Percentiles rank a stretch among this genome's conserved stretches.
phyloP scores from a whole-genome alignment of 495 filamentous ascomycete genomes.

The Penicillium mononematosum region DNA sequence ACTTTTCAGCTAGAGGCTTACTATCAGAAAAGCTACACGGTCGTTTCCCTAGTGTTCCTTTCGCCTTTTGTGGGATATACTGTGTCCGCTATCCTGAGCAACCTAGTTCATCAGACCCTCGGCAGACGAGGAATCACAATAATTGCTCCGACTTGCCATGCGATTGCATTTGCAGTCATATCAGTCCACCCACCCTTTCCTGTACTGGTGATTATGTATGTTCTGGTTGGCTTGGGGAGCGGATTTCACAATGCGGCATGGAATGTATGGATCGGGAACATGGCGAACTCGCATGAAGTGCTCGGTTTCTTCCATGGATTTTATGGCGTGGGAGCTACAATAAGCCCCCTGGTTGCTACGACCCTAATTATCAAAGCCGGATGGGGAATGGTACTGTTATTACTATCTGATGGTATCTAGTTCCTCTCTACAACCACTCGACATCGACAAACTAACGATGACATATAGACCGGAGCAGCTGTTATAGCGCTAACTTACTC shows the following conservation, averaged over 20 bases:
- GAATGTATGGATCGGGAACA: constrained; percentile 60
- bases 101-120: constrained; percentile 51
- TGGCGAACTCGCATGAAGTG: constrained; percentile 56
- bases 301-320: constrained; percentile 57
- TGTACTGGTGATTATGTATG: constrained; percentile 52
- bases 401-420: constrained; percentile 54
- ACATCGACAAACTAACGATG: background rate
- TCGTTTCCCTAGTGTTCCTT: constrained; percentile 59
- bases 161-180: constrained; percentile 58
- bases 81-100: constrained; percentile 51
- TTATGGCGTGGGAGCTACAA: constrained; percentile 56
- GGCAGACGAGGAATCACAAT: constrained; percentile 73
- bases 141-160: constrained; percentile 58
- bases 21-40: constrained; percentile 52
- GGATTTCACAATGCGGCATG: constrained; percentile 57
- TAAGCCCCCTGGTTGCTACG: constrained; percentile 56
- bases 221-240: constrained; percentile 57
- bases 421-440: too few species aligned
- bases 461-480: constrained; percentile 54
- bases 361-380: constrained; percentile 50
- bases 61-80: constrained; percentile 58
- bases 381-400: constrained; percentile 54
- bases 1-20: constrained; percentile 50
- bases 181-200: constrained; percentile 57
- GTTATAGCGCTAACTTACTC: constrained; percentile 54